Conservation (phyloP, 2,329 filamentous ascomycete species). For the Calonectria naviculata region DNA sequence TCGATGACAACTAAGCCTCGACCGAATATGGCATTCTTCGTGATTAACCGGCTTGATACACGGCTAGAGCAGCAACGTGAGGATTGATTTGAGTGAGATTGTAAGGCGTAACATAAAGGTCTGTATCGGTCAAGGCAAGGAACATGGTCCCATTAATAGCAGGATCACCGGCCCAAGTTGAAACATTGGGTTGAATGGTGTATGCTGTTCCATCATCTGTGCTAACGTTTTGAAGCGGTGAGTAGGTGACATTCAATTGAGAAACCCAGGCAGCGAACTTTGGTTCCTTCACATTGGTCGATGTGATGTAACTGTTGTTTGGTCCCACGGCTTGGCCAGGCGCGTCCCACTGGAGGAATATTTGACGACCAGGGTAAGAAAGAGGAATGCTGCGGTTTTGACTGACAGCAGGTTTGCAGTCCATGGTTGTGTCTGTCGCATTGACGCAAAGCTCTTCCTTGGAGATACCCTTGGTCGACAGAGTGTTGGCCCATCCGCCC, state of each 20-base stretch:
- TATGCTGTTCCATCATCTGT: conserved; percentile 62
- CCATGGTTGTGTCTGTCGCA: conserved; percentile 61
- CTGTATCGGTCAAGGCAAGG: conserved; percentile 76
- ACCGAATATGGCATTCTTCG: too few relatives aligned
- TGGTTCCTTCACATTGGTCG: conserved; percentile 67
- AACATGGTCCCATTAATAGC: conserved; percentile 84
- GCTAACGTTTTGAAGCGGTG: conserved; percentile 65
- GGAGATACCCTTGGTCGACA: conserved; percentile 58
- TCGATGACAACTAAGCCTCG: too few relatives aligned
- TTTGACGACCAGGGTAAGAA: conserved; percentile 77
- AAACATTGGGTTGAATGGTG: conserved; percentile 78
- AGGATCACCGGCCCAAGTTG: conserved; percentile 75
- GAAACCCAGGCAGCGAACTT: conserved; percentile 80
- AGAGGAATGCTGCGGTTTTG: conserved; percentile 78
- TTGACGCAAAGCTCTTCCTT: conserved; percentile 66
- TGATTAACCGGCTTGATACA: conserved; percentile 80
- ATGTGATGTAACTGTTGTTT: conserved; percentile 84
- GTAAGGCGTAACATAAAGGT: conserved; percentile 79
- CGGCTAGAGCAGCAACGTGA: conserved; percentile 77
- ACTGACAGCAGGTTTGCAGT: conserved; percentile 73
- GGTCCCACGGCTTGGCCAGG: conserved; percentile 78
- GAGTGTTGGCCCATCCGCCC: conserved; percentile 67
- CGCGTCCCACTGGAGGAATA: conserved; percentile 78
- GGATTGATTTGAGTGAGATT: conserved; percentile 81
- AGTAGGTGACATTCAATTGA: conserved; percentile 82